Evolutionary conservation across 1,284 basidiomycete genomes (phyloP).

Genomic region (Trametes sp.): DNA sequence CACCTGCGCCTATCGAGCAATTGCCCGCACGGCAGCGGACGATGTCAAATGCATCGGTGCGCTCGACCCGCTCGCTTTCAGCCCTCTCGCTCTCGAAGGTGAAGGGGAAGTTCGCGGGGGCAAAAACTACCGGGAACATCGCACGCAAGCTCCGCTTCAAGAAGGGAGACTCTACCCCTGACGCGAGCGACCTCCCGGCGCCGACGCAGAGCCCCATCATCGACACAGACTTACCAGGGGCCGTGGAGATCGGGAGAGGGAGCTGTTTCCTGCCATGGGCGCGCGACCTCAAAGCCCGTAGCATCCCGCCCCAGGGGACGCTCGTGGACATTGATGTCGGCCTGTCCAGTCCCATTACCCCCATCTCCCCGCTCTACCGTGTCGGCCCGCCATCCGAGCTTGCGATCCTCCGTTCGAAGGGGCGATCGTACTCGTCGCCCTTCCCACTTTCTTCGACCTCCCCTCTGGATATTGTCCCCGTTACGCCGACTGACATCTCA

Average conservation of each 20-base stretch:
- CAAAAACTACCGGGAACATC: slow-evolving; percentile 55
- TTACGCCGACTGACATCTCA: slow-evolving; percentile 55
- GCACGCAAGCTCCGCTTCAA: slow-evolving; percentile 62
- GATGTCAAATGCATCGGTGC: slow-evolving; percentile 59
- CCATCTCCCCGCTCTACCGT: slow-evolving; percentile 33
- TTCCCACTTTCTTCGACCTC: slow-evolving; percentile 56
- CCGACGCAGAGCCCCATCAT: slow-evolving; percentile 18
- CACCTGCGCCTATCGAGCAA: slow-evolving; percentile 28
- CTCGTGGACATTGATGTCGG: slow-evolving; percentile 41
- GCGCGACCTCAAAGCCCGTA: slow-evolving; percentile 43
- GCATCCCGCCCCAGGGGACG: slow-evolving; percentile 39
- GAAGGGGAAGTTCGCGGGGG: slow-evolving; percentile 53
- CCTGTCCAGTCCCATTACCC: slow-evolving; percentile 31
- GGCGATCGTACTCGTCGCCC: slow-evolving; percentile 70
- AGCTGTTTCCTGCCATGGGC: slow-evolving; percentile 55
- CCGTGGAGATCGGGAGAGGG: slow-evolving; percentile 39
- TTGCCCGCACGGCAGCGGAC: slow-evolving; percentile 59
- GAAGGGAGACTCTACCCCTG: slow-evolving; percentile 41
- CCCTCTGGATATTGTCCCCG: slow-evolving; percentile 60
- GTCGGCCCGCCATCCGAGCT: slow-evolving; percentile 33
- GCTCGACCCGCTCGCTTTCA: slow-evolving; percentile 52
- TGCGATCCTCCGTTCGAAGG: slow-evolving; percentile 52
- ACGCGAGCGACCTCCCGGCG: slow-evolving; percentile 20
- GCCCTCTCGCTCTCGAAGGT: slow-evolving; percentile 55
- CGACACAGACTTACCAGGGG: slow-evolving; percentile 31